Evolutionary conservation across 1,284 basidiomycete species (phyloP).

Genomic region (Termitomyces sp.): DNA sequence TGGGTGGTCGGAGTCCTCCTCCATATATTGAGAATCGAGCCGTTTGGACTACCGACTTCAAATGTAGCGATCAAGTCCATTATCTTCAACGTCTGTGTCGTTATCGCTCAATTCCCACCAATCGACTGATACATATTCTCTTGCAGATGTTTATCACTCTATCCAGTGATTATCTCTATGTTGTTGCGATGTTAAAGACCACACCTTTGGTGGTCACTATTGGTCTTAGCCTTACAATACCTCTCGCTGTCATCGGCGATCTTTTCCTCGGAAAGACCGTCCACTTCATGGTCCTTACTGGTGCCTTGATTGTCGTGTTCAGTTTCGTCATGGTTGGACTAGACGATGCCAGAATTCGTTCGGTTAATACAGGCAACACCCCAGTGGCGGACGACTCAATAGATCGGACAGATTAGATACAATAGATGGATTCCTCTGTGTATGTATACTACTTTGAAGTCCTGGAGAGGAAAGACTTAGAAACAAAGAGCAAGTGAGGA

Average conservation of each 20-base stretch:
- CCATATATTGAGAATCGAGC: slow-evolving; percentile 73
- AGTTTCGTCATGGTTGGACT: slow-evolving; percentile 67
- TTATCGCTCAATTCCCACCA: neutral
- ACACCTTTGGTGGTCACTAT: slow-evolving; percentile 91
- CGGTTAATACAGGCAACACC: neutral
- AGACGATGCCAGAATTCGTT: slow-evolving; percentile 39
- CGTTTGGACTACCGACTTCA: slow-evolving; percentile 69
- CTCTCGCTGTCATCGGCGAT: slow-evolving; percentile 82
- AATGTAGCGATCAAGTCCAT: slow-evolving; percentile 61
- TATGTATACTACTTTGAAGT: neutral
- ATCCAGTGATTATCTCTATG: slow-evolving; percentile 83
- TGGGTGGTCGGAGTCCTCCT: slow-evolving; percentile 84
- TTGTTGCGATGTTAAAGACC: slow-evolving; percentile 94
- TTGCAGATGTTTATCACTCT: slow-evolving; percentile 80
- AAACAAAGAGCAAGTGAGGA: too few species aligned
- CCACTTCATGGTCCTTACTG: slow-evolving; percentile 54
- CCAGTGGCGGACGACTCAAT: neutral
- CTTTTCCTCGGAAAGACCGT: slow-evolving; percentile 57
- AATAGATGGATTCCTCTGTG: neutral
- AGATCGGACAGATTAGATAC: slow-evolving; percentile 1
- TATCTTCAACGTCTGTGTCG: slow-evolving; percentile 63
- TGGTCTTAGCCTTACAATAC: slow-evolving; percentile 93
- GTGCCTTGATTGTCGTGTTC: slow-evolving; percentile 61
- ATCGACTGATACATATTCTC: neutral
- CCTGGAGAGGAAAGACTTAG: neutral